phyloP scores from a whole-genome alignment of 2,329 filamentous ascomycete species.

The Zopfia rhizophila region DNA sequence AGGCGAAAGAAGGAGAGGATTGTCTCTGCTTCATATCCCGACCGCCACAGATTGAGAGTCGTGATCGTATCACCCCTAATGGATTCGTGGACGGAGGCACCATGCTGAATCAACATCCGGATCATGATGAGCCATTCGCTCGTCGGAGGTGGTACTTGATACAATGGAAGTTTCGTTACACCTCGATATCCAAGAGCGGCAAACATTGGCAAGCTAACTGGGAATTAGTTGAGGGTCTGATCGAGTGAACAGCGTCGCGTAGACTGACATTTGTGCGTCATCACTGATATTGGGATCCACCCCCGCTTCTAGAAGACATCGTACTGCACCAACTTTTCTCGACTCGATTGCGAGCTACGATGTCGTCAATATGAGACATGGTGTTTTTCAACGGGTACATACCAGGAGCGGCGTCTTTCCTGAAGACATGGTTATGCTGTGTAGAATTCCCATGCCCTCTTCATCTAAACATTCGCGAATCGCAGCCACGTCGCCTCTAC shows the following conservation, averaged over 20 bases:
- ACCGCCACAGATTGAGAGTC: too few species aligned
- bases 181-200: not conserved
- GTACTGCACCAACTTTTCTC: not conserved
- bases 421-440: not conserved
- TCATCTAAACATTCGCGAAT: not conserved
- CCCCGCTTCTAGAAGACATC: conserved; percentile 4
- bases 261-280: conserved; percentile 4
- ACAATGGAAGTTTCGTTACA: not conserved
- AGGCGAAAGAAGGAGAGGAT: too few species aligned
- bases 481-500: not conserved
- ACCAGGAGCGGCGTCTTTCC: conserved; percentile 9
- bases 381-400: not conserved
- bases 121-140: too few species aligned
- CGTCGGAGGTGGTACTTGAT: not conserved
- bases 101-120: too few species aligned
- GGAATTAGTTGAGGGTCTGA: not conserved
- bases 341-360: not conserved
- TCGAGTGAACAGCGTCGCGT: too few species aligned
- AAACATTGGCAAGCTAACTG: conserved; percentile 3
- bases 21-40: too few species aligned
- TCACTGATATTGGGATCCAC: conserved; percentile 8
- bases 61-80: too few species aligned
- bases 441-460: not conserved
- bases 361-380: not conserved
- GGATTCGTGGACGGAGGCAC: too few species aligned